Evolutionary conservation across 257 asterid species (phyloP).

Genomic region (Buddleja alternifolia): DNA sequence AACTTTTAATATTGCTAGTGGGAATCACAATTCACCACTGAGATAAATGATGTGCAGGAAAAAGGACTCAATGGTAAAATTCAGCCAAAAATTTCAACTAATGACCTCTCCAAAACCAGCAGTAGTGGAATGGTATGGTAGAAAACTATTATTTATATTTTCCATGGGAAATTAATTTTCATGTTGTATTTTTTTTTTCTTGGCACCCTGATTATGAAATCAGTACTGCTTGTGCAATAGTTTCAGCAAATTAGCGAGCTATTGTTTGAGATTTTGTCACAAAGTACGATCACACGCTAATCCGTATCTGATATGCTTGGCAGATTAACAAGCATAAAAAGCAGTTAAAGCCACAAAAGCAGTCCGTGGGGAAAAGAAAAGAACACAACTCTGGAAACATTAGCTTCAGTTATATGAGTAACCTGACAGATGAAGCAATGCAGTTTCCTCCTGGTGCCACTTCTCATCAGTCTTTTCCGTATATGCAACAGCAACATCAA

Average conservation of each 20-base stretch:
- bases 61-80: slow-evolving; percentile 24
- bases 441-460: slow-evolving; percentile 42
- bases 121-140: slow-evolving; percentile 32
- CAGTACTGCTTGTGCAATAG: background rate
- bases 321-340: slow-evolving; percentile 54
- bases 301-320: slow-evolving; percentile 28
- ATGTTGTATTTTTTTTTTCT: background rate
- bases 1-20: background rate
- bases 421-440: slow-evolving; percentile 41
- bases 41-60: slow-evolving; percentile 26
- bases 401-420: slow-evolving; percentile 36
- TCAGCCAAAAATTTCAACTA: slow-evolving; percentile 25
- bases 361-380: slow-evolving; percentile 43
- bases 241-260: background rate
- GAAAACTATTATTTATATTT: background rate
- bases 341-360: slow-evolving; percentile 52
- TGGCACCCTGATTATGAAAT: background rate
- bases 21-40: slow-evolving; percentile 20
- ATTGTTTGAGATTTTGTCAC: background rate
- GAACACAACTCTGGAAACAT: slow-evolving; percentile 39
- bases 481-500: slow-evolving; percentile 40
- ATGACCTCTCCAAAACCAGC: slow-evolving; percentile 27
- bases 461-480: slow-evolving; percentile 39
- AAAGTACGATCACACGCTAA: slow-evolving; percentile 14
- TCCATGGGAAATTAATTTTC: background rate